Evolutionary conservation across 257 asterid species (phyloP), one percentile per base, ranked within the genome.

Genomic region (Echites panduratus): DNA sequence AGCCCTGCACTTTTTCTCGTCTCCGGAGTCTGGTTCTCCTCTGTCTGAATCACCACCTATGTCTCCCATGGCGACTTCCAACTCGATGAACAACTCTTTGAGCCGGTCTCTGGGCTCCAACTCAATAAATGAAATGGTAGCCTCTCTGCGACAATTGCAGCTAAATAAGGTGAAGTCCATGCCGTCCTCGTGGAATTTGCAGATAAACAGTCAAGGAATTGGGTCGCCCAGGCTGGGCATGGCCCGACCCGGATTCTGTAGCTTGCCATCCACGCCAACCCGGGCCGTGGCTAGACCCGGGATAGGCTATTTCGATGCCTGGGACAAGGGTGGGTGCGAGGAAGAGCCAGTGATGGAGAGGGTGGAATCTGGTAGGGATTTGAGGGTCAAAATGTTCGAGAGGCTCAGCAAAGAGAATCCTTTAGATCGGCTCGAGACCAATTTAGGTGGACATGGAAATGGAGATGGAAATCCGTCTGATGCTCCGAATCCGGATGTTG

Each of bases 21-120:
- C 93, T 44, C 78, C 88, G 49, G 87, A 84, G 5, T 72, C 87
- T 48, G 75, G 52, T 2, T 82, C 90, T 0, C 83, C 90, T 49
- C 76, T 86, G 49, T 17, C 85, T 1, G 92, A 79, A 45, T 87
- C 92, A 5, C 88, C 89, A 0, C 92, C 92, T 13, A 67, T 83
- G 83, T 76, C 91, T 66, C 89, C 89, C 44, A 59, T 87, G 76
- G 17, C 83, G 0, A 29, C 79, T 11, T 47, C 80, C 8, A 32
- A 57, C 26, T 41, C 82, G 26, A 70, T 76, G 29, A 77, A 66
- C 73, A 77, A 66, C 73, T 68, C 85, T 4, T 70, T 78, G 52
- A 84, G 85, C 45, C 85, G 86, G 14, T 82, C 89, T 16, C 41
- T 76, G 48, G 88, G 88, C 7, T 79, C 88, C 2, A 74, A 63